Evolutionary conservation across 2,329 filamentous ascomycete species (phyloP).

Genomic region (Colletotrichum nymphaeae): DNA sequence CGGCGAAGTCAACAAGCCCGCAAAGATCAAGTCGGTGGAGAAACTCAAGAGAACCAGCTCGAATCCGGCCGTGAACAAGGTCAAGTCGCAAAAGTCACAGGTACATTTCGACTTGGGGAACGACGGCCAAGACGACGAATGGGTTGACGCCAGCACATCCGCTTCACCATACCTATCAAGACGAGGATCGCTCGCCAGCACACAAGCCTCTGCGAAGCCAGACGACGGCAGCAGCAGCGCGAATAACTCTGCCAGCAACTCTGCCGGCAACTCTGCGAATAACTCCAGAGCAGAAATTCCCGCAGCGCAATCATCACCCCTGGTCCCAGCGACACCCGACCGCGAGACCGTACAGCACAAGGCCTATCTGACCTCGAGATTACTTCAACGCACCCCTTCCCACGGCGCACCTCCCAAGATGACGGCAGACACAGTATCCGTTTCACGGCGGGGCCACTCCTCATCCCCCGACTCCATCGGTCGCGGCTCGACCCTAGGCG

Average conservation of each 20-base stretch:
- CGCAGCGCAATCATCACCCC: slow-evolving; percentile 28
- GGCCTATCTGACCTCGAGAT: slow-evolving; percentile 74
- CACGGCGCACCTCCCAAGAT: slow-evolving; percentile 73
- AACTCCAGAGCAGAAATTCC: slow-evolving; percentile 40
- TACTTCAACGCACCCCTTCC: slow-evolving; percentile 73
- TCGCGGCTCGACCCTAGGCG: slow-evolving; percentile 53
- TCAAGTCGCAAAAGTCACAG: slow-evolving; percentile 57
- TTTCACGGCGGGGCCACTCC: slow-evolving; percentile 44
- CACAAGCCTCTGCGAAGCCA: slow-evolving; percentile 58
- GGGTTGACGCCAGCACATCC: slow-evolving; percentile 74
- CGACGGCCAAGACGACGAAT: slow-evolving; percentile 67
- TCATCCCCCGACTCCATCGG: slow-evolving; percentile 50
- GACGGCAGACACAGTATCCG: slow-evolving; percentile 68
- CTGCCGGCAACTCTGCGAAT: slow-evolving; percentile 39
- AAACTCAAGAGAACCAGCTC: slow-evolving; percentile 65
- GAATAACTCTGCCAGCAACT: slow-evolving; percentile 42
- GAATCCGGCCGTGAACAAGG: slow-evolving; percentile 59
- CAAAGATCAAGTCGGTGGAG: slow-evolving; percentile 59
- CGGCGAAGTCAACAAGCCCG: slow-evolving; percentile 61
- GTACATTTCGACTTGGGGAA: slow-evolving; percentile 74
- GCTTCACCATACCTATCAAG: slow-evolving; percentile 69
- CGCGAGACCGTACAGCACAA: slow-evolving; percentile 64
- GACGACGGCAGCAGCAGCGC: slow-evolving; percentile 44
- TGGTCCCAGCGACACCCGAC: slow-evolving; percentile 45
- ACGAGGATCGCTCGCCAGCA: slow-evolving; percentile 50